Evolutionary conservation across 2,329 filamentous ascomycete genomes (phyloP).

Genomic region (Ophiostoma piceae): DNA sequence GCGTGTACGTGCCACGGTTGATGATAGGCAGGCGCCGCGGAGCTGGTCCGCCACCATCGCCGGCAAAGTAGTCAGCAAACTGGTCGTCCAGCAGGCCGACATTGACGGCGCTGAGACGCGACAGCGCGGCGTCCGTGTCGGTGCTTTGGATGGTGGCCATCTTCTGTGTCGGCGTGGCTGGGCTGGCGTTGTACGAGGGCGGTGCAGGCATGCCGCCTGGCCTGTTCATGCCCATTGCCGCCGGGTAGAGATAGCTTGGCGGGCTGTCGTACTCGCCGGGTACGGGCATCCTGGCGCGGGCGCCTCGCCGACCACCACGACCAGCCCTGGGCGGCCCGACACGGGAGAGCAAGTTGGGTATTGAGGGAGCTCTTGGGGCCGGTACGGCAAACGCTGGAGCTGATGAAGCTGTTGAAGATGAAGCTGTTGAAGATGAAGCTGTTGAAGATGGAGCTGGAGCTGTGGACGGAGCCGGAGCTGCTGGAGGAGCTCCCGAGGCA

Average conservation of each 20-base stretch:
- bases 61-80: slow-evolving; percentile 67
- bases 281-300: neutral
- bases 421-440: too few species aligned
- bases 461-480: neutral
- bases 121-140: slow-evolving; percentile 85
- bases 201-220: neutral
- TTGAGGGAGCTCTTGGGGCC: slow-evolving; percentile 49
- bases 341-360: slow-evolving; percentile 69
- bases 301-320: slow-evolving; percentile 29
- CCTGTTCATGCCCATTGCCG: neutral
- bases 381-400: slow-evolving; percentile 49
- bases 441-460: neutral
- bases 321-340: slow-evolving; percentile 22
- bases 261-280: neutral
- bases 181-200: neutral
- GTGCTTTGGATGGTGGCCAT: slow-evolving; percentile 81
- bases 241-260: slow-evolving; percentile 1
- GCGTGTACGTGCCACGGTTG: slow-evolving; percentile 94
- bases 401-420: neutral
- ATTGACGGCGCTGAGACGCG: slow-evolving; percentile 80
- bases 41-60: slow-evolving; percentile 40
- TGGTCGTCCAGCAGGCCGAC: slow-evolving; percentile 78
- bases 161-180: slow-evolving; percentile 31
- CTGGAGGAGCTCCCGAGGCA: neutral
- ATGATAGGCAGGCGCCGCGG: slow-evolving; percentile 79